Evolutionary conservation across 2,329 filamentous ascomycete species (phyloP), one percentile per base, ranked within the genome.

Genomic region (Cercospora canescens): DNA sequence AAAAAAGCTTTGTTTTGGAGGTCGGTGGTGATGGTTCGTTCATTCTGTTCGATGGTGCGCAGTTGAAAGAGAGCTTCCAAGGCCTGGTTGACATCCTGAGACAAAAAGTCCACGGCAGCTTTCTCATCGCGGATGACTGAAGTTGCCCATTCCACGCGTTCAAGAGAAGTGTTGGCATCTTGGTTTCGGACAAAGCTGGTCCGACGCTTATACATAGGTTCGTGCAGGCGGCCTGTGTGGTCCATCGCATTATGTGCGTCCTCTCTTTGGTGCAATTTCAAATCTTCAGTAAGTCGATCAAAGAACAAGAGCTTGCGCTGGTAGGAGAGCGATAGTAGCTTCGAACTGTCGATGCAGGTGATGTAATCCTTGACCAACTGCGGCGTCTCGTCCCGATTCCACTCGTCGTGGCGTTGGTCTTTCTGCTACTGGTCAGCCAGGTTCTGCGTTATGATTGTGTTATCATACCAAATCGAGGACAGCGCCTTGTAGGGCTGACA

Each of bases 1-100:
- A 30, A 39, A 9, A 61, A 14, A 30, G 58, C 58, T 50, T 37
- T 14, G 41, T 48, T 61, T 16, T 61, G 35, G 14, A 48, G 18
- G 16, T 61, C 58, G 3, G 58, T 50, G n/a, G 41, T 37, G 7
- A 61, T 61, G 12, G 35, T 26, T 16, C 37, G 37, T n/a, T 61
- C 37, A n/a, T 50, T 61, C n/a, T 61, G 58, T 21, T 61, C 58
- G 3, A 50, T 50, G 18, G 58, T 41, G 11, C 57, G 14, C n/a
- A 61, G 58, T 18, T 61, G 58, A 39, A 48, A 61, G 58, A 61
- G 37, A 16, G 55, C 55, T 18, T 37, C 32, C 6, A 18, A 34
- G 26, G 30, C 6, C 34, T 59, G 6, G 12, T 16, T 59, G 3
- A 39, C 55, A 39, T 59, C 55, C n/a, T 59, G 12, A 18, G 12